These are phyloP conservation scores for Malus hybrid DNA, from an alignment of 331 rosid species.

Conservation along the genomic window DNA sequence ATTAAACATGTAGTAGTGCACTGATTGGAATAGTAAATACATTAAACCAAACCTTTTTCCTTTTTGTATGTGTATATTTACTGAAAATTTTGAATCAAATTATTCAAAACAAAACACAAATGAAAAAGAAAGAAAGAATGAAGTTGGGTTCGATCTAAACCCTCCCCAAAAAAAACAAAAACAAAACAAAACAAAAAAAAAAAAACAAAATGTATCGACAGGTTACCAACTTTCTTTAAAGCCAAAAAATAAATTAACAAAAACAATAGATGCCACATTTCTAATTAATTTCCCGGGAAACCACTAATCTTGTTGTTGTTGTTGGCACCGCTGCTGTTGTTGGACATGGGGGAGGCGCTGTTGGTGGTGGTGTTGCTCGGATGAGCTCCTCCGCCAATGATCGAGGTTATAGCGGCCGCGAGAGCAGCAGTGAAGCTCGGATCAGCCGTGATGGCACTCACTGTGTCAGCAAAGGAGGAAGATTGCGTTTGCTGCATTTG, in stretches of 20 bases:
- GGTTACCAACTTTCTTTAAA: slow-evolving; percentile 25
- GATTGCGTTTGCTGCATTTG: slow-evolving; percentile 26
- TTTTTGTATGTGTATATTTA: slow-evolving; percentile 30
- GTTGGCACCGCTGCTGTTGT: slow-evolving; percentile 23
- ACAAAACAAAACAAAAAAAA: not conserved
- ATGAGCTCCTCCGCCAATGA: slow-evolving; percentile 59
- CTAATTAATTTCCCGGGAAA: slow-evolving; percentile 50
- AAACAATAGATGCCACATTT: not conserved
- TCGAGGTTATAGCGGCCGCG: slow-evolving; percentile 91
- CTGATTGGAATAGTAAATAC: not conserved
- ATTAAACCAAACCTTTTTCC: not conserved
- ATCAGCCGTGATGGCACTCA: slow-evolving; percentile 79
- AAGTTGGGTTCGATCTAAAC: slow-evolving; percentile 15
- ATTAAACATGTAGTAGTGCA: not conserved
- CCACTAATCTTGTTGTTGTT: slow-evolving; percentile 31
- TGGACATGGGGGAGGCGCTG: slow-evolving; percentile 6
- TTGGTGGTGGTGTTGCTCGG: slow-evolving; percentile 11
- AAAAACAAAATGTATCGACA: slow-evolving; percentile 53
- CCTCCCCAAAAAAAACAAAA: slow-evolving; percentile 1
- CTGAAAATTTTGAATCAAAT: slow-evolving; percentile 28
- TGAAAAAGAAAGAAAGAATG: slow-evolving; percentile 32
- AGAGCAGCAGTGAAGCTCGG: slow-evolving; percentile 86
- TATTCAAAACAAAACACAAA: slow-evolving; percentile 25
- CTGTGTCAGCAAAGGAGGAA: slow-evolving; percentile 48
- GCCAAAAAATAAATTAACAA: slow-evolving; percentile 11